Evolutionary conservation across 495 filamentous ascomycete genomes (phyloP), one percentile per base, ranked within the genome.

Genomic region (Hypomontagnella monticulosa): DNA sequence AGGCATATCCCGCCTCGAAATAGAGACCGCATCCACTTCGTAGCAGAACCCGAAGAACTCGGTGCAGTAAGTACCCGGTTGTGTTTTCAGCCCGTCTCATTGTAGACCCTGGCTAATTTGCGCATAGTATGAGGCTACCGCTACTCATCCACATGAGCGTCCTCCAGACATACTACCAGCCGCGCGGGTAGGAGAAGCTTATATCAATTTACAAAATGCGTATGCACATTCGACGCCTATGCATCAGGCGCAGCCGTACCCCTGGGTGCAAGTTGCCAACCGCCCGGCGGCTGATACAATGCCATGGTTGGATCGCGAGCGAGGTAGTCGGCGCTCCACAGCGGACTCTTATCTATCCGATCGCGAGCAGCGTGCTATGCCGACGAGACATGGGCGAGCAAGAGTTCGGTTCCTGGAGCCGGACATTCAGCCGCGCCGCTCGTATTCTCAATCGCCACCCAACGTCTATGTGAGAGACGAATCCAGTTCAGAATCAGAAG

Each of bases 371-470:
- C 27, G 40, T 14, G 15, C 9, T 14, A 10, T n/a, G 15, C 38
- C 46, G 2, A 40, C 10, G 14, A 58, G 48, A 10, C 7, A 30
- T 48, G 55, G 48, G 9, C 46, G 32, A 12, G 61, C 46, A 18
- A 41, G 48, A 36, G 62, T 65, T 15, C 47, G 62, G 34, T 59
- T 59, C n/a, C 12, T 15, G 1, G 54, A 65, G n/a, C 55, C 54
- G 34, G 41, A 48, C 8, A 14, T 0, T 30, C 4, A 4, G 9
- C 12, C 38, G 6, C 33, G 27, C 4, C 23, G 27, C 12, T 36
- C 53, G 32, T 49, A 54, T 59, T 48, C 46, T 34, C 30, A 10
- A 4, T 23, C 59, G 4, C 43, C 41, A 30, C 44, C 60, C 12
- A 11, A 30, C 7, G 9, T n/a, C 20, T 12, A 23, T 23, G 48